Conservation (phyloP, 805 yeast species). For the Cyberlindnera xishuangbannaensis region DNA sequence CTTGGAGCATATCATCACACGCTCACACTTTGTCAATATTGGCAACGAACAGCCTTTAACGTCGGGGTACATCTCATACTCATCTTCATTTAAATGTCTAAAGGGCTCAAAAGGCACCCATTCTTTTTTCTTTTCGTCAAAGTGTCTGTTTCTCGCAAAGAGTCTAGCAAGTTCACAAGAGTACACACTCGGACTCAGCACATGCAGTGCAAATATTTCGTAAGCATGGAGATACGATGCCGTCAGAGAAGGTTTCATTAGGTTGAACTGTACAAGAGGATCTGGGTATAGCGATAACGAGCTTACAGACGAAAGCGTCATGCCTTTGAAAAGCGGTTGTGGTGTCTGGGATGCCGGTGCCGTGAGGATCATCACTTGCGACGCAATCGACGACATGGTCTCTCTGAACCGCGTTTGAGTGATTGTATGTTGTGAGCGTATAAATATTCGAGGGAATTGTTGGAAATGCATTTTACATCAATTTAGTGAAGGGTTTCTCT, state of each 20-base stretch:
- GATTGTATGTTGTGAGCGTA: slow-evolving; percentile 1
- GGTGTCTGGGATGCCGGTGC: slow-evolving; percentile 32
- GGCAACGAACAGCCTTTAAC: slow-evolving; percentile 34
- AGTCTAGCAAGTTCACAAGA: slow-evolving; percentile 57
- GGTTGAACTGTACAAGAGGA: slow-evolving; percentile 78
- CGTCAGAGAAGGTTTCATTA: slow-evolving; percentile 82
- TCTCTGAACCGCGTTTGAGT: slow-evolving; percentile 25
- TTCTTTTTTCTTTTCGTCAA: slow-evolving; percentile 24
- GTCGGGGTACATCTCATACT: slow-evolving; percentile 29
- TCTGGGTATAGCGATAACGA: slow-evolving; percentile 74
- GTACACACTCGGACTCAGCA: slow-evolving; percentile 54
- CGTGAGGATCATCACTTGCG: slow-evolving; percentile 56
- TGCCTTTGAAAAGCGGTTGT: slow-evolving; percentile 46
- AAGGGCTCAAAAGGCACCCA: slow-evolving; percentile 41
- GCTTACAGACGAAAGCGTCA: slow-evolving; percentile 81
- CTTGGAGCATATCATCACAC: slow-evolving; percentile 57
- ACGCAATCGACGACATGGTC: slow-evolving; percentile 41
- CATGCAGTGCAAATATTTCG: slow-evolving; percentile 64
- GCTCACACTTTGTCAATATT: slow-evolving; percentile 49
- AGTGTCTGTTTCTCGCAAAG: slow-evolving; percentile 53
- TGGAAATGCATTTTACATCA: too few species aligned
- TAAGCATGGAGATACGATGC: slow-evolving; percentile 56
- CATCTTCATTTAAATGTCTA: slow-evolving; percentile 30
- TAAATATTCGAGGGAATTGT: too few species aligned
- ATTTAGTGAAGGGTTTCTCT: too few species aligned